These are phyloP conservation scores for Daedaleopsis sinensis DNA, from an alignment of 768 basidiomycete genomes.

Conservation along the genomic window DNA sequence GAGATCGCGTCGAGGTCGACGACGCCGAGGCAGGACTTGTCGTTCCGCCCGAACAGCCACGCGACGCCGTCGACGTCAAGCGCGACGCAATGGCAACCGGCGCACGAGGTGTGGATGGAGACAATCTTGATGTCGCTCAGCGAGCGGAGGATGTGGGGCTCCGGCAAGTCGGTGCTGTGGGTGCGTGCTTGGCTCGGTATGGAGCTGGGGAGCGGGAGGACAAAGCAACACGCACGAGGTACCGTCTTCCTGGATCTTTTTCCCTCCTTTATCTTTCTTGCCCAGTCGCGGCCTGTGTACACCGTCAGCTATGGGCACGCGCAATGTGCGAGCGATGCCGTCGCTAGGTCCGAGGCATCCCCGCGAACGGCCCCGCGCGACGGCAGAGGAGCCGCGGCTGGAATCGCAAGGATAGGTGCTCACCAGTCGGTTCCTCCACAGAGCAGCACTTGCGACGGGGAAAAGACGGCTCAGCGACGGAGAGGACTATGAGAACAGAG, in stretches of 20 bases:
- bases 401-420: slow-evolving; percentile 32
- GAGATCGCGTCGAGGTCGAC: slow-evolving; percentile 54
- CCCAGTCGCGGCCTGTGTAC: slow-evolving; percentile 72
- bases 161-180: slow-evolving; percentile 73
- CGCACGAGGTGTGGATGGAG: slow-evolving; percentile 77
- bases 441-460: slow-evolving; percentile 61
- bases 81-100: slow-evolving; percentile 74
- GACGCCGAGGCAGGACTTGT: slow-evolving; percentile 67
- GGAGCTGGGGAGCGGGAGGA: not conserved
- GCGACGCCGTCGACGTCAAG: slow-evolving; percentile 78
- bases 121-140: slow-evolving; percentile 75
- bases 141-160: slow-evolving; percentile 89
- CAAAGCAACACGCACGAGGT: slow-evolving; percentile 16
- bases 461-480: not conserved
- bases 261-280: slow-evolving; percentile 67
- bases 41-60: slow-evolving; percentile 90
- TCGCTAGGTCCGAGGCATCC: not conserved
- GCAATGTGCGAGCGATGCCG: not conserved
- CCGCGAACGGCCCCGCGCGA: slow-evolving; percentile 14
- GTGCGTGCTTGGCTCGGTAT: not conserved
- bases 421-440: slow-evolving; percentile 91
- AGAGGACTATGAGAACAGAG: not conserved
- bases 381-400: slow-evolving; percentile 11
- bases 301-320: slow-evolving; percentile 11
- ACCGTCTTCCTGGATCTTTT: slow-evolving; percentile 46